These are phyloP conservation scores for Petunia axillaris DNA, from an alignment of 257 asterid genomes.

Conservation along the genomic window DNA sequence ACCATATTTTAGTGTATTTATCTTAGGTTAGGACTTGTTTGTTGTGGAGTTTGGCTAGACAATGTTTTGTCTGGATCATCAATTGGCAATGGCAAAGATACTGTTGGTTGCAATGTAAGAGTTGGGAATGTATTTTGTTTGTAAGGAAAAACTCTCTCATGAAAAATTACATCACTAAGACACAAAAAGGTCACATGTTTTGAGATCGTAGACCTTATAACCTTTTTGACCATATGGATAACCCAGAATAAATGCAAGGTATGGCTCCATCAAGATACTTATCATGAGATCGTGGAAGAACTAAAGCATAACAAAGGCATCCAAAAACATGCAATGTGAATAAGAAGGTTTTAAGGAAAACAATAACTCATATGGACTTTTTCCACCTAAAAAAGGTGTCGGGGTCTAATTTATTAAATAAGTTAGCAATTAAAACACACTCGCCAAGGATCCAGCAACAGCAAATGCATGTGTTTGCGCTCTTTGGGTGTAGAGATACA, in stretches of 20 bases:
- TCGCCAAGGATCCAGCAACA: too few species aligned
- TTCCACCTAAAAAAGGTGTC: background rate
- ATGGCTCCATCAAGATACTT: too few species aligned
- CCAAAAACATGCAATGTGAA: background rate
- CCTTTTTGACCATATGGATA: background rate
- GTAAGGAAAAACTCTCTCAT: background rate
- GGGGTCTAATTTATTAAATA: background rate
- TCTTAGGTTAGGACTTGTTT: background rate
- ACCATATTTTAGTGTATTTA: background rate
- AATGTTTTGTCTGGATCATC: background rate
- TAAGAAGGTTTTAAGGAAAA: conserved; percentile 9
- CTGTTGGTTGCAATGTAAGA: background rate
- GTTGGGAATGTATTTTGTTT: background rate
- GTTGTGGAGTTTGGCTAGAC: background rate
- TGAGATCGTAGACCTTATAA: background rate
- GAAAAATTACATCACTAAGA: background rate
- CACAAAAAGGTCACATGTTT: background rate
- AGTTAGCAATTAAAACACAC: background rate
- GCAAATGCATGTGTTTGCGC: too few species aligned
- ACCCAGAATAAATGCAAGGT: background rate
- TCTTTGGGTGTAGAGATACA: conserved; percentile 12
- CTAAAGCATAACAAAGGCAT: background rate
- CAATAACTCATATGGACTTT: background rate
- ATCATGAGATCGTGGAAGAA: too few species aligned
- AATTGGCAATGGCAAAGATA: background rate